These are phyloP conservation scores for Morella rubra DNA, from an alignment of 306 rosid species.

Conservation along the genomic window DNA sequence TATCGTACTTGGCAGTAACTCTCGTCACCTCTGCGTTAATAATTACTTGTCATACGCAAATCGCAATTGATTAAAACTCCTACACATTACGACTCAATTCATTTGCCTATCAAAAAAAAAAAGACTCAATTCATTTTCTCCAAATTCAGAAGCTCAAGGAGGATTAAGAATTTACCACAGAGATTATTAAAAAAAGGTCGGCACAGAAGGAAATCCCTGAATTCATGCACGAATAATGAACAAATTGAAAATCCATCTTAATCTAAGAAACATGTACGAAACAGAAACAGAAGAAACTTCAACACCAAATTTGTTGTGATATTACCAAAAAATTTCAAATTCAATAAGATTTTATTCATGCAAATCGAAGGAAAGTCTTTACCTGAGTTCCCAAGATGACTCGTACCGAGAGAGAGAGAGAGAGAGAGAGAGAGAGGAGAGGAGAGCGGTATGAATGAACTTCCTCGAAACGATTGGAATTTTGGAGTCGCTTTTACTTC, in stretches of 20 bases:
- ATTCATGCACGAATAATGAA: background rate
- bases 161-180: background rate
- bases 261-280: background rate
- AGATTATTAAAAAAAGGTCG: background rate
- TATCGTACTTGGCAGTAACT: background rate
- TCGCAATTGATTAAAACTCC: background rate
- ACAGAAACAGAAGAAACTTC: background rate
- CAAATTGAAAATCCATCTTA: background rate
- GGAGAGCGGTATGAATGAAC: background rate
- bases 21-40: background rate
- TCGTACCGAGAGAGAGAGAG: background rate
- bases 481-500: conserved; percentile 29
- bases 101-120: no score
- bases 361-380: background rate
- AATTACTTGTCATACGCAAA: background rate
- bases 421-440: background rate
- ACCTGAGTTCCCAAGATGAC: background rate
- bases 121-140: background rate
- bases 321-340: background rate
- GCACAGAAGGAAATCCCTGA: background rate
- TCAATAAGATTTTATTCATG: background rate
- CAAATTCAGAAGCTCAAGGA: background rate
- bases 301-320: background rate
- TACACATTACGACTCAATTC: background rate
- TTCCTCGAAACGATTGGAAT: conserved; percentile 27